Base-by-base conservation (phyloP, 345 rosid genomes). In the Iberis pinnata region DNA sequence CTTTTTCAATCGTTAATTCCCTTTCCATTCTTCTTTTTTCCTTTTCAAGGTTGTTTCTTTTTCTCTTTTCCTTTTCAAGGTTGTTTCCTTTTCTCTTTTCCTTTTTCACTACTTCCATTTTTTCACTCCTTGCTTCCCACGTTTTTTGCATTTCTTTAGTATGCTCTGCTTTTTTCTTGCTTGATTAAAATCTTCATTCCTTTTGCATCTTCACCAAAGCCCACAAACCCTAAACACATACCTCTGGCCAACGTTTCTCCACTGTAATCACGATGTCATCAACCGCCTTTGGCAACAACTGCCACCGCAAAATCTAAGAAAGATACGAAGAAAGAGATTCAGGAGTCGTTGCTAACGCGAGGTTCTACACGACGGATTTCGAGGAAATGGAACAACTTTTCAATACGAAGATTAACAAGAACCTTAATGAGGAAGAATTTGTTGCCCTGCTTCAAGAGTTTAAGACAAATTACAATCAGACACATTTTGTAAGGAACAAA, bases 311-410 rank as follows among this genome's bases (percentile, higher is more conserved):
- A 65, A 59, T 78, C 43, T 61, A 85, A 83, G 79, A 92, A 88
- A 69, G 70, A 66, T 0, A 63, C 66, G 41, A 87, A 82, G 74
- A 78, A 77, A 17, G 84, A 58, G 36, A 80, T 88, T 51, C 79
- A 88, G 24, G 96, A 92, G 73, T 78, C 93, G 54, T 95, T 92
- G 25, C 51, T 92, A 66, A 55, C 96, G 1, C 95, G 18, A 80
- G 96, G 71, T 92, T 92, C 67, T 85, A 88, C 78, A 92, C 96
- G 24, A 92, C 98, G 2, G 95, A 92, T 61, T 92, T 92, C 61
- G 98, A 92, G 58, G 93, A 92, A 70, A 92, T 92, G 98, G 96
- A 92, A 77, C 76, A 78, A 43, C 93, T 92, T 37, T 92, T 88
- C 85, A 92, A 92, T 68, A 62, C 89, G 2, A 82, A 92, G 72